phyloP scores from a whole-genome alignment of 306 rosid species.

The Erythrophleum fordii region DNA sequence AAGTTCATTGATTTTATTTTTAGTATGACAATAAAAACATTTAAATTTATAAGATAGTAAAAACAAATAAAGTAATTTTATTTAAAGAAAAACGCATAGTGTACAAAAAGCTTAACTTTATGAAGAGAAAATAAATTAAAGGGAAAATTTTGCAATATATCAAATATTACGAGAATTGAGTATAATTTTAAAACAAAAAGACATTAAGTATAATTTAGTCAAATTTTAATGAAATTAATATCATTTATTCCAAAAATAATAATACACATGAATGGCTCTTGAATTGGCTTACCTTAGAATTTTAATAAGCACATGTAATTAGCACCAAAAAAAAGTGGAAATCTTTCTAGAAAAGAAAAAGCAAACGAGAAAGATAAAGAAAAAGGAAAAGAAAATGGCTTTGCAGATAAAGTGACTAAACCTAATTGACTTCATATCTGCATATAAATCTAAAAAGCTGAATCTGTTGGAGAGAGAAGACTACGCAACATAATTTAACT shows the following conservation, averaged over 20 bases:
- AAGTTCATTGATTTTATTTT: not conserved
- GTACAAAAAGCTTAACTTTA: not conserved
- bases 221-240: too few species aligned
- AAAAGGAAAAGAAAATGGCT: not conserved
- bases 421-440: not conserved
- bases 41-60: not conserved
- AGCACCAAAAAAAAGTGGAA: not conserved
- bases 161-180: not conserved
- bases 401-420: not conserved
- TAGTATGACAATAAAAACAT: not conserved
- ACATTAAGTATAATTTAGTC: not conserved
- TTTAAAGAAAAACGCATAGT: not conserved
- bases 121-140: not conserved
- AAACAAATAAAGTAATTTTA: not conserved
- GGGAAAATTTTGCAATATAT: not conserved
- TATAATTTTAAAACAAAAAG: not conserved
- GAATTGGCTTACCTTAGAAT: not conserved
- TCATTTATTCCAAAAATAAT: not conserved
- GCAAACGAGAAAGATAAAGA: not conserved
- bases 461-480: not conserved
- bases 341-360: not conserved
- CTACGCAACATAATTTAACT: not conserved
- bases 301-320: not conserved
- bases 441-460: not conserved
- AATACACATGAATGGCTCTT: not conserved